phyloP scores from a whole-genome alignment of 202 grass and related monocot species.

The Schoenoplectus tabernaemontani region DNA sequence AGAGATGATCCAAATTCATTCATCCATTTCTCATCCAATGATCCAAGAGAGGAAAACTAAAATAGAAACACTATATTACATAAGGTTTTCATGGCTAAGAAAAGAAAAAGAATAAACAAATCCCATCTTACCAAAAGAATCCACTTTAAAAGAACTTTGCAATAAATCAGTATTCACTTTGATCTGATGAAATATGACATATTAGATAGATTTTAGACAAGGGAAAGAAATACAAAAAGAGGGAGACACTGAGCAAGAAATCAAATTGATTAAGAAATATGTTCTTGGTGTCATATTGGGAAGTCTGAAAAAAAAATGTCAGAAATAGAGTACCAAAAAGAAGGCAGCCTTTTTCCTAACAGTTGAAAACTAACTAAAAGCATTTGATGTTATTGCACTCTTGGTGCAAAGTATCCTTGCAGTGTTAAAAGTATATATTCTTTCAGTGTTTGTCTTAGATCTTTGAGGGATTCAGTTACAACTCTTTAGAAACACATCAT shows the following conservation, averaged over 20 bases:
- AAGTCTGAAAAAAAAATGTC: not conserved
- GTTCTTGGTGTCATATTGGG: not conserved
- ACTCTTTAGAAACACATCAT: not conserved
- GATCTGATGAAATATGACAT: not conserved
- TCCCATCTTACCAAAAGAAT: not conserved
- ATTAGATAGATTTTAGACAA: not conserved
- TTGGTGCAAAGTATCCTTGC: not conserved
- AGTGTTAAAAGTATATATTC: not conserved
- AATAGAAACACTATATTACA: slow-evolving; percentile 20
- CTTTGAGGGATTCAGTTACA: not conserved
- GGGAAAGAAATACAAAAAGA: not conserved
- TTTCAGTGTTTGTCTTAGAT: not conserved
- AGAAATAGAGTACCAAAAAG: not conserved
- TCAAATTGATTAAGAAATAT: not conserved
- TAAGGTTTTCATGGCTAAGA: not conserved
- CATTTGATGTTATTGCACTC: not conserved
- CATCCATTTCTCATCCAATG: slow-evolving; percentile 95
- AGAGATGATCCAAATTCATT: slow-evolving; percentile 61
- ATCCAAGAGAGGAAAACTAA: slow-evolving; percentile 92
- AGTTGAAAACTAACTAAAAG: not conserved
- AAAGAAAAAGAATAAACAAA: not conserved
- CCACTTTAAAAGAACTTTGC: too few relatives aligned
- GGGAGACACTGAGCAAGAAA: not conserved
- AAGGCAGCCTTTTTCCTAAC: not conserved
- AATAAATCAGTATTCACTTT: not conserved